A percentile compares a stretch with the other conserved stretches of the same genome.
These are phyloP conservation scores for Nakazawaea molendinolei DNA, from an alignment of 805 yeast genomes.

Conservation along the genomic window DNA sequence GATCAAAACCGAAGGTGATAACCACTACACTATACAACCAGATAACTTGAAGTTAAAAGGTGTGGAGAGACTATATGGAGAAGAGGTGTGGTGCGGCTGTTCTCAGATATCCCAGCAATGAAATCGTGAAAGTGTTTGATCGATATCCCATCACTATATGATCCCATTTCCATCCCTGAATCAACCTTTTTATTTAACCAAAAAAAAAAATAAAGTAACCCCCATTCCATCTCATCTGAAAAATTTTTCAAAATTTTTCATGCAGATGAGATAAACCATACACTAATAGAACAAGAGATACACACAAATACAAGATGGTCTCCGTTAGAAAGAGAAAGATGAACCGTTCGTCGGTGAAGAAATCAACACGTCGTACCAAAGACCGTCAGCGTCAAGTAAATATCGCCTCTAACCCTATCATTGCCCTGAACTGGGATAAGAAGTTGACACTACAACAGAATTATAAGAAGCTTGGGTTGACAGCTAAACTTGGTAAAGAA, in stretches of 20 bases:
- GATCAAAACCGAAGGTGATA: constrained; percentile 57
- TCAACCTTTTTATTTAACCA: background rate
- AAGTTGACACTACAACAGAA: constrained; percentile 77
- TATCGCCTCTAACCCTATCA: constrained; percentile 68
- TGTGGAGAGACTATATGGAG: too few species aligned
- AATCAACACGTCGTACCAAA: constrained; percentile 63
- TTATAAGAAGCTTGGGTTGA: constrained; percentile 75
- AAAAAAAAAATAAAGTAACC: background rate
- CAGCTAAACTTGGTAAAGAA: constrained; percentile 53
- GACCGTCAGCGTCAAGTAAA: constrained; percentile 64
- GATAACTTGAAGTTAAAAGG: too few species aligned
- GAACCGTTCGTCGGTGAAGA: constrained; percentile 63
- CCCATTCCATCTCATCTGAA: too few species aligned
- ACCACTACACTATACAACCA: constrained; percentile 56
- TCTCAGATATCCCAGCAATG: too few species aligned
- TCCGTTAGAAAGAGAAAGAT: constrained; percentile 80
- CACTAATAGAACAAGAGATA: background rate
- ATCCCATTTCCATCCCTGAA: too few species aligned
- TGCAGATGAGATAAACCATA: too few species aligned
- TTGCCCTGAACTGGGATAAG: constrained; percentile 88
- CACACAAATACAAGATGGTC: constrained; percentile 19
- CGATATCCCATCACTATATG: too few species aligned
- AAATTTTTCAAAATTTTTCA: background rate
- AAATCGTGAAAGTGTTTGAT: too few species aligned
- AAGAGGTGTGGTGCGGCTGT: too few species aligned